Evolutionary conservation across 179 eudicot species (phyloP), one percentile per base, ranked within the genome.

Genomic region (Kewa caespitosa): DNA sequence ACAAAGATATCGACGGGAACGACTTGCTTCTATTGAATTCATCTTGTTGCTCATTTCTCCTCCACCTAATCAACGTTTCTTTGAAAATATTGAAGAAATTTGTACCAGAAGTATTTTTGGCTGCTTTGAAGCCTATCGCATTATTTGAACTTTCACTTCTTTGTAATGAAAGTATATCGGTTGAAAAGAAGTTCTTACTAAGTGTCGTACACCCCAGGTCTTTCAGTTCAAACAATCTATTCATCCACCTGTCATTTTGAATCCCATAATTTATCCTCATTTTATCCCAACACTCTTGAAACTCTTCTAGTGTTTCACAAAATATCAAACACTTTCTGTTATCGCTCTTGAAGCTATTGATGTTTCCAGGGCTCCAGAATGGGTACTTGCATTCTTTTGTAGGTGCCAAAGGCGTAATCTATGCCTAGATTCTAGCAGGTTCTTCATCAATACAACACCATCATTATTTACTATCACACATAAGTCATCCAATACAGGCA

Each of bases 141-240:
- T 41, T 31, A 12, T 60, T 76, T 3, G 66, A 31, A 30, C 69
- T 74, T 32, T 69, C 74, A 17, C 20, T 42, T 42, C 79, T 30
- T 15, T 76, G 79, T 6, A 68, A 59, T 3, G 69, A 69, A 10
- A 69, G 14, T 2, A 41, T 41, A 4, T 60, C 74, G n/a, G 74
- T 46, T 20, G 57, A 69, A 13, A 76, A 76, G 41, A 67, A 76
- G 17, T 76, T 60, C 15, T 68, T 76, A 28, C 65, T 69, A 10
- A 76, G 15, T 3, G 74, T 3, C 1, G 79, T 57, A 10, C 68
- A 76, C 79, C 79, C 68, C 37, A 34, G 55, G 1, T 57, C 38
- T 5, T 54, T 37, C 20, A 76, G 7, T 3, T 23, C 14, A n/a
- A 39, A 76, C 31, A 69, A n/a, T 15, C 36, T 67, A 59, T 18